These are phyloP conservation scores for Evernia prunastri DNA, from an alignment of 495 filamentous ascomycete genomes.

Conservation along the genomic window DNA sequence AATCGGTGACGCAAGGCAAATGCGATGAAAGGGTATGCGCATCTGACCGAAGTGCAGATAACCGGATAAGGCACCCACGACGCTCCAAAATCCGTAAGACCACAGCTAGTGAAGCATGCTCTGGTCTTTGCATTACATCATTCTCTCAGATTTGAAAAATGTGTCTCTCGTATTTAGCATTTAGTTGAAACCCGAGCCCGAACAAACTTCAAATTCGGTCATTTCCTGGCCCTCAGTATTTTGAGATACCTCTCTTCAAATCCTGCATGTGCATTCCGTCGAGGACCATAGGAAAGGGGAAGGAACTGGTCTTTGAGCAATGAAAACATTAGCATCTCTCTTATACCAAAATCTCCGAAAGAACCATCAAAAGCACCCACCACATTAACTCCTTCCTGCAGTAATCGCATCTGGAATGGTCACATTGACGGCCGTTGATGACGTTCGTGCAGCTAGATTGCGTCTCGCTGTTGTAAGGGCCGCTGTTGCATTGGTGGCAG, in stretches of 20 bases:
- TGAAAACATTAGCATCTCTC: not conserved
- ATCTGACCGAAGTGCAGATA: not conserved
- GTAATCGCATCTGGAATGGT: slow-evolving; percentile 2
- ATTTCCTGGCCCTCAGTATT: not conserved
- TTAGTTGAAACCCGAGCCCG: not conserved
- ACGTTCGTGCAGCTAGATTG: slow-evolving; percentile 4
- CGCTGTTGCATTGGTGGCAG: slow-evolving; percentile 1
- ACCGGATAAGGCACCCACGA: not conserved
- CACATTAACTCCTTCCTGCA: slow-evolving; percentile 1
- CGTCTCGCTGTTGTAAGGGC: slow-evolving; percentile 1
- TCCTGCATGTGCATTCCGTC: not conserved
- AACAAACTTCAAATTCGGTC: not conserved
- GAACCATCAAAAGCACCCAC: not conserved
- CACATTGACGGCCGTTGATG: slow-evolving; percentile 2
- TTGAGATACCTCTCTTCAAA: not conserved
- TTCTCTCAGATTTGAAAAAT: not conserved
- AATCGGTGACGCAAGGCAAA: not conserved
- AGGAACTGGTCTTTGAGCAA: not conserved
- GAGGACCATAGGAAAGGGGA: not conserved
- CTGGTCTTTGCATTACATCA: not conserved
- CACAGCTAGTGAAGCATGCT: not conserved
- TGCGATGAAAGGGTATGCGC: not conserved
- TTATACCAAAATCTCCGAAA: not conserved
- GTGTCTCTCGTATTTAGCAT: not conserved
- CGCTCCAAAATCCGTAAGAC: not conserved